Evolutionary conservation across 2,329 filamentous ascomycete species (phyloP).

Genomic region (Stagonosporopsis vannaccii): DNA sequence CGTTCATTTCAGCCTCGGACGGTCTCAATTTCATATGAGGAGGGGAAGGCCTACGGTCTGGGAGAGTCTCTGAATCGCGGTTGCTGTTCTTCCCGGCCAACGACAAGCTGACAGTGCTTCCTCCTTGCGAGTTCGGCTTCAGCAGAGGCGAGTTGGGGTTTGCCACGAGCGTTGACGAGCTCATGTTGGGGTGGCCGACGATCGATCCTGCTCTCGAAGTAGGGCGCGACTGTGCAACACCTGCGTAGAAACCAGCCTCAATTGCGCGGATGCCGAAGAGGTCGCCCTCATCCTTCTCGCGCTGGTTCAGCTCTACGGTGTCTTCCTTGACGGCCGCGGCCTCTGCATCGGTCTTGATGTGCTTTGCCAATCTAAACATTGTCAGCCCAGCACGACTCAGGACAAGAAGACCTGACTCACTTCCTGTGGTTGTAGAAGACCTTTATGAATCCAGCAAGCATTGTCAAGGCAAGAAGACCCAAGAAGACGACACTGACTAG

Average conservation of each 20-base stretch:
- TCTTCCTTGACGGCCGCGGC: constrained; percentile 43
- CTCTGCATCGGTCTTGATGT: constrained; percentile 32
- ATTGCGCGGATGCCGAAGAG: constrained; percentile 52
- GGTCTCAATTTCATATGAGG: constrained; percentile 41
- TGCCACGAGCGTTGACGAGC: constrained; percentile 46
- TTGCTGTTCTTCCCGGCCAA: constrained; percentile 30
- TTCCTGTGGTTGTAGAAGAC: constrained; percentile 46
- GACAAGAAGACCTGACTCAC: constrained; percentile 29
- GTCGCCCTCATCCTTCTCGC: constrained; percentile 50
- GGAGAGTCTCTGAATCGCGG: constrained; percentile 29
- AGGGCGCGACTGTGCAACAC: constrained; percentile 50
- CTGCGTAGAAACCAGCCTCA: constrained; percentile 52
- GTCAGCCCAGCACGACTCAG: constrained; percentile 18
- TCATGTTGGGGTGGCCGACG: constrained; percentile 37
- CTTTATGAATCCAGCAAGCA: constrained; percentile 46
- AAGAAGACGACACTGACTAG: constrained; percentile 44
- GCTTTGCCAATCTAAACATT: constrained; percentile 38
- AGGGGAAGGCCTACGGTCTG: constrained; percentile 30
- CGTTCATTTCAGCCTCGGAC: constrained; percentile 48
- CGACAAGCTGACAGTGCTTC: constrained; percentile 45
- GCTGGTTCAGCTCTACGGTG: constrained; percentile 44
- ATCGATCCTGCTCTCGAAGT: constrained; percentile 46
- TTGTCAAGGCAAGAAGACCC: constrained; percentile 38
- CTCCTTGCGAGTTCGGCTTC: constrained; percentile 40
- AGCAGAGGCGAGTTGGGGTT: constrained; percentile 42